Base-by-base conservation (phyloP, 345 rosid species). In the Hirschfeldia incana region DNA sequence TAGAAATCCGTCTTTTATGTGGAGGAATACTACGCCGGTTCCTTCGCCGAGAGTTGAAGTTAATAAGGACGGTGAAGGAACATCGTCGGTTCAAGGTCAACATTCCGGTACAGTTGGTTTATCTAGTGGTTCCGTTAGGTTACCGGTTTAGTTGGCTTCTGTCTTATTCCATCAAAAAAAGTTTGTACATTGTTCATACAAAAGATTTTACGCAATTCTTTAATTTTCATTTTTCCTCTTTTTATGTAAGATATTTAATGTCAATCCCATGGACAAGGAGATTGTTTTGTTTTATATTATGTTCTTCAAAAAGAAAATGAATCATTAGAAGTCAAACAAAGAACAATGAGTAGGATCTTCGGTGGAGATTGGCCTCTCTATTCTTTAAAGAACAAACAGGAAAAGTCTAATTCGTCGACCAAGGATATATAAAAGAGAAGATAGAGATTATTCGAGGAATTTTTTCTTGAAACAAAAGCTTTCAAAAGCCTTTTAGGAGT, bases 261-360 rank as follows among this genome's bases (percentile, higher is more conserved):
- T 46, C 65, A 65, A 70, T 75, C 75, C 72, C 64, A 42, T 11
- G 27, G 11, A 70, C 32, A 59, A 44, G 62, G 74, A 73, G 72
- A 72, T 73, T 72, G 77, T 28, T 42, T 58, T 16, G 26, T 8
- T 57, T 42, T 26, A 5, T 13, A 29, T 30, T 57, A 30, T 30
- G 27, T 6, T 58, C 13, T 58, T 10, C 30, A 10, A 13, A 27
- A 26, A 59, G 30, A 59, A 5, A 59, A 61, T 61, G 4, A 0
- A 36, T 7, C 11, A 29, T 13, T 17, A 64, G 8, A 59, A 72
- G 69, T 73, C 39, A 27, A 71, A 59, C 67, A 72, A 65, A 70
- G 8, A 60, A 67, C 36, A 62, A 62, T 62, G 42, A 73, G 17
- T 27, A 13, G 60, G 8, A 68, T n/a, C 16, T 16, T 70, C 29